Conservation (phyloP, 495 filamentous ascomycete species). For the Penicillium herquei region DNA sequence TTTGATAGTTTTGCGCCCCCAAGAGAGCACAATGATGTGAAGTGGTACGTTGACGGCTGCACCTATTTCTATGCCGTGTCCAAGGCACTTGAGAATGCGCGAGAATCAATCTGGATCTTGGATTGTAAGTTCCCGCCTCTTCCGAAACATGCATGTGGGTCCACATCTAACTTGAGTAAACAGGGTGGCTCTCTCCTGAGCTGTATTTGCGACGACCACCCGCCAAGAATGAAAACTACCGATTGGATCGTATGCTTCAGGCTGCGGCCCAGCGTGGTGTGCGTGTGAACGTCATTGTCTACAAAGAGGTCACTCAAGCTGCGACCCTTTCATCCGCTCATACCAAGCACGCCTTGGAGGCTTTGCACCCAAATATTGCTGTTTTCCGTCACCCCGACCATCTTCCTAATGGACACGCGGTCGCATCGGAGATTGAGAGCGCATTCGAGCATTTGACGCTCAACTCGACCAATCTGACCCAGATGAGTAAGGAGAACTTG, state of each 20-base stretch:
- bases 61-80: slow-evolving; percentile 91
- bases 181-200: slow-evolving; percentile 86
- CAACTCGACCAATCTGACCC: slow-evolving; percentile 49
- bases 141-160: background rate
- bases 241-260: slow-evolving; percentile 84
- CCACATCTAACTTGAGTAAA: background rate
- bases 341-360: slow-evolving; percentile 80
- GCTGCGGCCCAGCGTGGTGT: slow-evolving; percentile 88
- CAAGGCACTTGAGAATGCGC: slow-evolving; percentile 76
- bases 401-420: slow-evolving; percentile 63
- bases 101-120: slow-evolving; percentile 85
- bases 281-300: slow-evolving; percentile 85
- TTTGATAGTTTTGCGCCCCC: slow-evolving; percentile 81
- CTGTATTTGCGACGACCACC: slow-evolving; percentile 87
- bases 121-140: slow-evolving; percentile 42
- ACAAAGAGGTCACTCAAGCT: slow-evolving; percentile 87
- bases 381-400: slow-evolving; percentile 95
- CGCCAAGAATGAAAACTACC: slow-evolving; percentile 76
- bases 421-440: slow-evolving; percentile 48
- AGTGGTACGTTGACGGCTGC: slow-evolving; percentile 95
- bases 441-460: slow-evolving; percentile 54
- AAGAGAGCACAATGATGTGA: slow-evolving; percentile 62
- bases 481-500: slow-evolving; percentile 63
- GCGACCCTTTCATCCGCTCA: slow-evolving; percentile 72
- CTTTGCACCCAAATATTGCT: slow-evolving; percentile 78